Evolutionary conservation across 2,329 filamentous ascomycete species (phyloP), one percentile per base, ranked within the genome.

Genomic region (Penicillium sp.): DNA sequence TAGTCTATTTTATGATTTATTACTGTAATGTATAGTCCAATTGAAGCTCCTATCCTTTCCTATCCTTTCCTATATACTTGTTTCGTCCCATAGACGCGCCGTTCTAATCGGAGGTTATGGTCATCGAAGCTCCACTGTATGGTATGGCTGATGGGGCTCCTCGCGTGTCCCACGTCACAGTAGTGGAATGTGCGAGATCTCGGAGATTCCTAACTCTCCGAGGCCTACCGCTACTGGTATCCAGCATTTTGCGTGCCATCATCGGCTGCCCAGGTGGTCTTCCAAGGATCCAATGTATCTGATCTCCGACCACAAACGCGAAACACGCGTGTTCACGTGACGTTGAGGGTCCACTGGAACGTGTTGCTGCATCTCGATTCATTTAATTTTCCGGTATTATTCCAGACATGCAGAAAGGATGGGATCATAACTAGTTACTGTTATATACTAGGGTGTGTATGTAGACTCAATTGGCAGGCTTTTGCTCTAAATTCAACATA

Each of bases 161-260:
- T 55, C 52, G 50, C 52, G 52, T 55, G 52, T 55, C 43, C 43
- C 52, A 53, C 50, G 50, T 53, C 50, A 52, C 46, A 20, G 29
- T 40, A 9, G 32, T 23, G 42, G 47, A 51, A 55, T 55, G 50
- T 35, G 40, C 37, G 47, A 50, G 52, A 49, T 54, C 42, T 18
- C 26, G 37, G 39, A 44, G 43, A 45, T 52, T 20, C 43, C 31
- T 11, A 22, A 24, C 16, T 24, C 36, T 32, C 20, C 22, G 26
- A 40, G 22, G 38, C 10, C n/a, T 16, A 34, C 22, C 24, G 8
- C n/a, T 16, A 24, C 26, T 46, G 49, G 49, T 39, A 46, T 46
- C 10, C 26, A 45, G 38, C 40, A 47, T 49, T 41, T 14, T 32
- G 13, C 38, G 40, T 47, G 38, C 23, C 41, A 51, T 44, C 27